Base-by-base conservation (phyloP, 225 moss, liverwort and hornwort genomes). In the Antitrichia curtipendula region DNA sequence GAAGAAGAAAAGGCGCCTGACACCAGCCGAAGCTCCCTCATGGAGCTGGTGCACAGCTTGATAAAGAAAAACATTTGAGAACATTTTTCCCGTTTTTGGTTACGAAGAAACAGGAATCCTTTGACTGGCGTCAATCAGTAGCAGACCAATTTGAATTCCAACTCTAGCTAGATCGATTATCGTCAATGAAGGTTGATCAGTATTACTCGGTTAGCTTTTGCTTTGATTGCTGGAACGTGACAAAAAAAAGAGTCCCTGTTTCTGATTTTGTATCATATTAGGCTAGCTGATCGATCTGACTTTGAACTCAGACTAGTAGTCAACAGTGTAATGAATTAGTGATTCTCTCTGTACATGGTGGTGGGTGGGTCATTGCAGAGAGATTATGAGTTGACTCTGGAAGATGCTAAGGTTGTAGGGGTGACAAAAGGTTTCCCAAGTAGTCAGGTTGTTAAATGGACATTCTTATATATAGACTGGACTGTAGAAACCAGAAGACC, bases 1-100 rank as follows among this genome's bases (percentile, higher is more conserved):
- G 63, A 85, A 86, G 28, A 96, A 97, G 90, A 88, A 86, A 85
- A 93, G 90, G 74, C 91, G 91, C 76, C 18, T 61, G 15, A 20
- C 47, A 25, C 28, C 58, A 56, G 62, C 76, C 10, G 66, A 75
- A 75, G 62, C 27, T 52, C 75, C 82, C 10, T 61, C 76, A 32
- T 91, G 91, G 91, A 89, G 71, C 81, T 89, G 91, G 87, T 75
- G 87, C 87, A 56, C 84, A 24, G 70, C 77, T 69, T 90, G 52
- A 86, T 25, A n/a, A 7, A 12, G 12, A 7, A 3, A 12, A 32
- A 2, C 5, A 31, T n/a, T 78, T 9, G 10, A 38, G 7, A 27
- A 7, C 25, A 16, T 27, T 57, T 27, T 77, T 17, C 56, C 56
- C 43, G 31, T 13, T 53, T 41, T 6, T 0, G 41, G 59, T 11